Base-by-base conservation (phyloP, 495 filamentous ascomycete species). In the Pyrenopolyporus hunteri region DNA sequence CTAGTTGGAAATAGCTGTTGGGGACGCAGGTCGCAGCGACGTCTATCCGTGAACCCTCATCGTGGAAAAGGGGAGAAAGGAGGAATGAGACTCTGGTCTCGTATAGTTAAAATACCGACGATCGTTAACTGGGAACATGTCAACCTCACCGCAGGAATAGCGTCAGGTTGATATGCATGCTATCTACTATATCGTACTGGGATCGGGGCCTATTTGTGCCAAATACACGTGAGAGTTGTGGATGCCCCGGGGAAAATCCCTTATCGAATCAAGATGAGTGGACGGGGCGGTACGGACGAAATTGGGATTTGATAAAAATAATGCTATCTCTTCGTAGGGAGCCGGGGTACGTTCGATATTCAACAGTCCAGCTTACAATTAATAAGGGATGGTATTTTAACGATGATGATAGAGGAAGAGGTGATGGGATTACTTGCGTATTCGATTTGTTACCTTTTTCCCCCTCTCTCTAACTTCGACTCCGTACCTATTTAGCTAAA, bases 111-210 rank as follows among this genome's bases (percentile, higher is more conserved):
- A 56, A 29, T 29, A 39, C 29, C 50, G 56, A 51, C 22, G 51
- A 63, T 48, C 52, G 42, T 60, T 43, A 37, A 57, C 44, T 56
- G 31, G 57, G 61, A 39, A 45, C 32, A 47, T 61, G 36, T 51
- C 57, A 49, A 61, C 57, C 63, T 66, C 52, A 66, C 63, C 56
- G 63, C 57, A 61, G 57, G 42, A 57, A 25, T 58, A 53, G 60
- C 47, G 60, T 52, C 42, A 64, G 60, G 63, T 66, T 61, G 63
- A 57, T 57, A 66, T 66, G 63, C 63, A 66, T 57, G 63, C 40
- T 66, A 66, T 65, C 62, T 66, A 62, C 19, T 49, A 45, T 50
- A 53, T 57, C 51, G 46, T 51, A 26, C 56, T 53, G 35, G 63
- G 63, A 60, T 60, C 57, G 51, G 57, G 45, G 37, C 14, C 51